Evolutionary conservation across 352 stramenopile species (phyloP).

Genomic region (Phytophthora podocarpi): DNA sequence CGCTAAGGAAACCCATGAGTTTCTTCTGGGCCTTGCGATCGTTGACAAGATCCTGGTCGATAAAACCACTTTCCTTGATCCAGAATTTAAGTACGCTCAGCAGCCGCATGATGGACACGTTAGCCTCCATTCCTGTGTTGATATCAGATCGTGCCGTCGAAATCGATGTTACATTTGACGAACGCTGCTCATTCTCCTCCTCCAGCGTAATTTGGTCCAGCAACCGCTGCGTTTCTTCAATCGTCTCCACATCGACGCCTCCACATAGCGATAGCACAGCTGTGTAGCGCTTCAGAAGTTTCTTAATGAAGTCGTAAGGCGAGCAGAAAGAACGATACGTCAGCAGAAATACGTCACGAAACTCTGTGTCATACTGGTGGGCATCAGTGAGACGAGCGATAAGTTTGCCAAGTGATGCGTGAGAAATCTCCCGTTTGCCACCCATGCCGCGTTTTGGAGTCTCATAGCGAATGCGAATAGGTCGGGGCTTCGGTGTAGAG

Average conservation of each 20-base stretch:
- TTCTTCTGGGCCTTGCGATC: slow-evolving; percentile 81
- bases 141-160: slow-evolving; percentile 80
- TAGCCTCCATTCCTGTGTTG: slow-evolving; percentile 81
- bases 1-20: slow-evolving; percentile 67
- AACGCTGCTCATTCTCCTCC: slow-evolving; percentile 51
- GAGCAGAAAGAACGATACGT: slow-evolving; percentile 85
- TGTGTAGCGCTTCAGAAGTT: slow-evolving; percentile 86
- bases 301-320: slow-evolving; percentile 89
- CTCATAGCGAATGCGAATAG: slow-evolving; percentile 81
- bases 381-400: slow-evolving; percentile 84
- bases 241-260: slow-evolving; percentile 48
- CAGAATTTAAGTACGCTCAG: slow-evolving; percentile 89
- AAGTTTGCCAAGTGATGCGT: slow-evolving; percentile 84
- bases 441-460: slow-evolving; percentile 58
- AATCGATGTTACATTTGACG: slow-evolving; percentile 66
- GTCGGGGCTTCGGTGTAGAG: slow-evolving; percentile 37
- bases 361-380: slow-evolving; percentile 87
- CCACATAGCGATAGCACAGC: slow-evolving; percentile 69
- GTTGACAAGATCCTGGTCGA: slow-evolving; percentile 71
- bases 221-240: slow-evolving; percentile 66
- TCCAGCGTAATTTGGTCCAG: slow-evolving; percentile 73
- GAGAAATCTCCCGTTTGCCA: slow-evolving; percentile 84
- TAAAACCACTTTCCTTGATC: slow-evolving; percentile 89
- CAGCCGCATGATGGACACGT: slow-evolving; percentile 86
- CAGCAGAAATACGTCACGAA: slow-evolving; percentile 85